Percentiles rank a stretch among this genome's conserved stretches.
Evolutionary conservation across 441 rosid genomes (phyloP).

Genomic region (Brassica hybrid): DNA sequence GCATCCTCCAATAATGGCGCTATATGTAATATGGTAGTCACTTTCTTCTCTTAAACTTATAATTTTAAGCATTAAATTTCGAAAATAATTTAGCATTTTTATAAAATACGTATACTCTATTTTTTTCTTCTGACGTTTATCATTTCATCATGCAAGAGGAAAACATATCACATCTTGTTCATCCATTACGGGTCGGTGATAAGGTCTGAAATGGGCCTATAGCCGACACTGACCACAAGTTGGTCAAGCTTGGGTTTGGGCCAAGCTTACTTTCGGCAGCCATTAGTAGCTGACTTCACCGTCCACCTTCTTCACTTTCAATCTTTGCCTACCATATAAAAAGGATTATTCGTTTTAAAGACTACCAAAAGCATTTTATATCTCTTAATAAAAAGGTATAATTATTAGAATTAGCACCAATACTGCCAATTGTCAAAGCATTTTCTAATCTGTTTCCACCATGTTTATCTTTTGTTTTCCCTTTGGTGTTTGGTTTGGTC

Average conservation of each 20-base stretch:
- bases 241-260: neutral
- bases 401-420: neutral
- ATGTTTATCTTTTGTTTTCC: conserved; percentile 2
- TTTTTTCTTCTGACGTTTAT: conserved; percentile 13
- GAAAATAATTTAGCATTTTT: neutral
- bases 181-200: neutral
- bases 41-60: conserved; percentile 20
- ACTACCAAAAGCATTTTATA: no score
- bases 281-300: conserved; percentile 34
- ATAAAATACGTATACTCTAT: no score
- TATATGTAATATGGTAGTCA: conserved; percentile 19
- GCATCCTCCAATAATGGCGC: conserved; percentile 4
- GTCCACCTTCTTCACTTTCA: conserved; percentile 24
- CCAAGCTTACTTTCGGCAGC: conserved; percentile 30
- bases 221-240: neutral
- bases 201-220: neutral
- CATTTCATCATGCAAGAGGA: neutral
- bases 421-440: conserved; percentile 1
- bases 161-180: neutral
- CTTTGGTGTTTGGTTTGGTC: conserved; percentile 3
- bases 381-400: neutral
- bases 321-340: conserved; percentile 27
- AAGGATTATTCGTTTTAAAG: neutral
- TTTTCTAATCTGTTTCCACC: neutral
- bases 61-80: neutral